Evolutionary conservation across 306 rosid genomes (phyloP).

Genomic region (Carpinus viminea): DNA sequence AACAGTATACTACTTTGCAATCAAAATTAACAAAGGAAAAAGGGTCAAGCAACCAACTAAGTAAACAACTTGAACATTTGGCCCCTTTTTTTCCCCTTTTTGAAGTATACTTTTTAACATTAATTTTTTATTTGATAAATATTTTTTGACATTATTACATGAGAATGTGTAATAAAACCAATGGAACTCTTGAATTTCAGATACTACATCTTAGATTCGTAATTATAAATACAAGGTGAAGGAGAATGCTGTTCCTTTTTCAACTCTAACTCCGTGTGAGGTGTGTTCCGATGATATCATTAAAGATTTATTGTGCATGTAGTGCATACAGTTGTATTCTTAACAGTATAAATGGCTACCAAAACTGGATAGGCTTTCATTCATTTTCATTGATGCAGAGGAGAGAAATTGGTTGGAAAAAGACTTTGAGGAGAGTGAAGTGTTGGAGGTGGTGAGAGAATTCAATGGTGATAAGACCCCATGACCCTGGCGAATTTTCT

Average conservation of each 20-base stretch:
- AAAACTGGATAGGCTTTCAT: no score
- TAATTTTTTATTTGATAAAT: neutral
- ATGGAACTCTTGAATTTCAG: neutral
- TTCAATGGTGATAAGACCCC: no score
- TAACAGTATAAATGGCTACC: no score
- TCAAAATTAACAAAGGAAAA: neutral
- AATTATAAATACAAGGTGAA: slow-evolving; percentile 21
- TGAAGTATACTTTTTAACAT: neutral
- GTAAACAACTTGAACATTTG: neutral
- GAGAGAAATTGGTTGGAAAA: no score
- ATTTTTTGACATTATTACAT: neutral
- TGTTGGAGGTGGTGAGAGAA: no score
- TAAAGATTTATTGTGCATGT: no score
- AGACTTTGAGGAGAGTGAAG: no score
- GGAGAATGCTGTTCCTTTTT: slow-evolving; percentile 39
- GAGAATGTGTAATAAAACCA: neutral
- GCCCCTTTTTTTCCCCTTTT: neutral
- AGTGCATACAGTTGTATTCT: no score
- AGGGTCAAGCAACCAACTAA: neutral
- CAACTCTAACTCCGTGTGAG: slow-evolving; percentile 23
- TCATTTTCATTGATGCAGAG: no score
- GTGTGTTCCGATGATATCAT: no score
- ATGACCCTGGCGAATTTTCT: no score
- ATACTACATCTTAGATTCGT: neutral
- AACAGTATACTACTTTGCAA: neutral